Base-by-base conservation (phyloP, 768 basidiomycete species). In the Phlegmacium glaucopus region DNA sequence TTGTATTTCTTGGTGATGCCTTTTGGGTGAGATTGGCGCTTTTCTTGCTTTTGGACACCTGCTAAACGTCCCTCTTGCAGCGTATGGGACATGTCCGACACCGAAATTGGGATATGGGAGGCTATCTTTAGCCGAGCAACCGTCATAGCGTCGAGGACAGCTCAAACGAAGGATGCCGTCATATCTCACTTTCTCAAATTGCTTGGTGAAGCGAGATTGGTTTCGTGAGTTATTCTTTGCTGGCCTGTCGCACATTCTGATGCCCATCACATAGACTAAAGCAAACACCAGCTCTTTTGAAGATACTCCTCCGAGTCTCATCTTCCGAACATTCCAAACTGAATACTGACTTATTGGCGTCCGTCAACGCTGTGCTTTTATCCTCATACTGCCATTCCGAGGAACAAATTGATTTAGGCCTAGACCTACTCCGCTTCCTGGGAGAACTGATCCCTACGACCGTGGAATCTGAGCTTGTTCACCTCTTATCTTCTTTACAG, bases 1-100 rank as follows among this genome's bases (percentile, higher is more conserved):
- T 54, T 75, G 1, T 62, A 66, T 16, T 69, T 83, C 47, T 67
- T 85, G 15, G 57, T 61, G 0, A 64, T 77, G 42, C 78, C 82
- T 1, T 58, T 80, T 39, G 63, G 72, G 82, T 83, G 42, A 49
- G 65, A 54, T 12, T 34, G 39, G 16, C 26, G 29, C 16, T 44
- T 39, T n/a, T 8, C 36, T 35, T 35, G 25, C 16, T 1, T 10
- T 32, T 36, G 32, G 32, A 34, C 32, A 4, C 30, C 34, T 44
- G 8, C 18, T 4, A 45, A 30, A 44, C 40, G 29, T 30, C 30
- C 46, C 39, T 47, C 39, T 39, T 18, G 39, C 39, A 83, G 82
- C 39, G 51, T 54, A 9, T 79, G 82, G 77, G 52, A 51, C 7
- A 63, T 81, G 61, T 72, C 68, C 0, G 58, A 66, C 6, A 41